Evolutionary conservation across 176 grass and related monocot genomes (phyloP), one percentile per base, ranked within the genome.

Genomic region (Tillandsia fasciculata): DNA sequence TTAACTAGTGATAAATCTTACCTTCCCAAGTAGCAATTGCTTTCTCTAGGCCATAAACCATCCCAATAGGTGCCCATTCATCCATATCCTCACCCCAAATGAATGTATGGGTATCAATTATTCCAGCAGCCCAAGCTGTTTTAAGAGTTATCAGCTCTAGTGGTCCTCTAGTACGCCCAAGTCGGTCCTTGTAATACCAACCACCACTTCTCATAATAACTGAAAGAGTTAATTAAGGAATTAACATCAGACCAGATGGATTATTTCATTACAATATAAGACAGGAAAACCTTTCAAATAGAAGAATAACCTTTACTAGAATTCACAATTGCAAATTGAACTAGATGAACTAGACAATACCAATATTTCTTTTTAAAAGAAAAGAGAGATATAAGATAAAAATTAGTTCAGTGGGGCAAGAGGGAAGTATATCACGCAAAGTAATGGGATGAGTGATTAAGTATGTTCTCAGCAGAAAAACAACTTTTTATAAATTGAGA

Each of bases 171-270:
- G 78, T 80, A 15, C 78, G 70, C 54, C 78, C 78, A 9, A 80
- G 49, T n/a, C 78, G 63, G 18, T 80, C 78, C 53, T 80, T 80
- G 70, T 80, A 80, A 64, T 73, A 80, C 78, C 78, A 80, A 23
- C 70, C 78, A 29, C 78, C 78, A 67, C 70, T 80, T 80, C 70
- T 73, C 78, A 80, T 80, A 64, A 80, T 80, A 73, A 80, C 78
- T 80, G 67, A 11, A 53, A 4, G 29, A 71, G 49, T 73, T 14
- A 58, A 17, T 28, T 57, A 26, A n/a, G 69, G 53, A 17, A 8
- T 28, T 10, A 77, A 50, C 53, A 58, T 59, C 42, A 74, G 59
- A 24, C 4, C 49, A 8, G 49, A 49, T 22, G 33, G 33, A 42
- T 42, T 42, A 42, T 42, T 42, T 6, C 33, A 42, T 42, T 42